Evolutionary conservation across 1,284 basidiomycete species (phyloP), one percentile per base, ranked within the genome.

Genomic region (Ustilago bromivora): DNA sequence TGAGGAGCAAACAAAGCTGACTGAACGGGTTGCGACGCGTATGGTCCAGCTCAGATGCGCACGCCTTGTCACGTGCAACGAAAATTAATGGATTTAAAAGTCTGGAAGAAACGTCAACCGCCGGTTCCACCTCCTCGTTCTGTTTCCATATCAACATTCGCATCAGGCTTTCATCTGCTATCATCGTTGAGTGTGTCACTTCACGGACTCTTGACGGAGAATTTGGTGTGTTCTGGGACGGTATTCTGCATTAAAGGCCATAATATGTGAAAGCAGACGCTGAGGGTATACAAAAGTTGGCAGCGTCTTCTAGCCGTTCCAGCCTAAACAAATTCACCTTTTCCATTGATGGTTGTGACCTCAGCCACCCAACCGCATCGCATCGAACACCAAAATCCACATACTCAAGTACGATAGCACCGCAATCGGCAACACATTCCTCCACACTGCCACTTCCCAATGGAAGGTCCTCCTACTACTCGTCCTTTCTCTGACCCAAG

Each of bases 371-470:
- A 76, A 11, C 5, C 71, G 59, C 75, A 77, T 77, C 32, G 70
- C 63, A 60, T 77, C 80, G 15, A 77, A 38, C 10, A 83, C 53
- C 32, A 84, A 47, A 12, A 78, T 75, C 82, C 82, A 83, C 68
- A 85, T 76, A 19, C 82, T 80, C 11, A 82, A 32, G 52, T 85
- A 85, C 23, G 76, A 76, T 19, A 85, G 65, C 40, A 76, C 68
- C 0, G 75, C 82, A 34, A 85, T 80, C 11, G 84, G 84, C 55
- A 85, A 47, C 10, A 85, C 74, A 41, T 85, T 85, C 15, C 84
- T 66, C 69, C 80, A 72, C 43, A 85, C 76, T n/a, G 83, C 83
- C 43, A 85, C 84, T 23, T 84, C 78, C 84, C 84, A 85, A 51
- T 84, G 84, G 59, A 85, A 85, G 23, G 82, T 82, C 17, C 84